Evolutionary conservation across 257 asterid species (phyloP).

Genomic region (Ocimum tenuiflorum): DNA sequence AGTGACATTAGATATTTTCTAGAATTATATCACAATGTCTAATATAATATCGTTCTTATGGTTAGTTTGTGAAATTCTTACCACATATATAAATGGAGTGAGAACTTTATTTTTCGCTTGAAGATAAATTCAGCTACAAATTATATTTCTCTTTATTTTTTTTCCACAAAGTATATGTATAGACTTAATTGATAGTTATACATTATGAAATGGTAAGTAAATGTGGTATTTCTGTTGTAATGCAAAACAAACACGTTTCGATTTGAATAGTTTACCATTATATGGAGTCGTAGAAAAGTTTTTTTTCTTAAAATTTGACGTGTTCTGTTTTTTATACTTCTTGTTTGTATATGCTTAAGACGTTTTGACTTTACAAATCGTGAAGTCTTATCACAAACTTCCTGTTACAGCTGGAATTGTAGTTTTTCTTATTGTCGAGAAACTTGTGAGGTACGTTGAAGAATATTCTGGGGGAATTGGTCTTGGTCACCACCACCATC

Average conservation of each 20-base stretch:
- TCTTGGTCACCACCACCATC: constrained; percentile 73
- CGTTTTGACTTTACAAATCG: not conserved
- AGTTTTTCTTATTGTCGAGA: constrained; percentile 85
- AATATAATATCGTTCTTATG: not conserved
- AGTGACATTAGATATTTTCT: not conserved
- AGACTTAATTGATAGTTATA: not conserved
- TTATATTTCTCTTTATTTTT: not conserved
- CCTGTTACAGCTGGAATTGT: constrained; percentile 77
- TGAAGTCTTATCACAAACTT: constrained; percentile 22
- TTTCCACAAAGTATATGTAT: not conserved
- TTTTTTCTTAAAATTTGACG: constrained; percentile 2
- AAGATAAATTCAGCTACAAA: not conserved
- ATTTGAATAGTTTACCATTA: not conserved
- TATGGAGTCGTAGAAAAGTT: too few species aligned
- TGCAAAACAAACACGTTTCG: not conserved
- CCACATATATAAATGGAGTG: not conserved
- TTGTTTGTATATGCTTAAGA: not conserved
- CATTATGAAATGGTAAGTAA: not conserved
- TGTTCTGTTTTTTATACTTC: not conserved
- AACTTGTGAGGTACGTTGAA: constrained; percentile 86
- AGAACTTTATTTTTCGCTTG: not conserved
- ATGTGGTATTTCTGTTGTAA: not conserved
- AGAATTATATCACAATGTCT: not conserved
- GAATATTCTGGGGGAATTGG: constrained; percentile 61
- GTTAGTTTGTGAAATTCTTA: not conserved